Conservation (phyloP, 306 rosid genomes). For the Inga oerstediana region DNA sequence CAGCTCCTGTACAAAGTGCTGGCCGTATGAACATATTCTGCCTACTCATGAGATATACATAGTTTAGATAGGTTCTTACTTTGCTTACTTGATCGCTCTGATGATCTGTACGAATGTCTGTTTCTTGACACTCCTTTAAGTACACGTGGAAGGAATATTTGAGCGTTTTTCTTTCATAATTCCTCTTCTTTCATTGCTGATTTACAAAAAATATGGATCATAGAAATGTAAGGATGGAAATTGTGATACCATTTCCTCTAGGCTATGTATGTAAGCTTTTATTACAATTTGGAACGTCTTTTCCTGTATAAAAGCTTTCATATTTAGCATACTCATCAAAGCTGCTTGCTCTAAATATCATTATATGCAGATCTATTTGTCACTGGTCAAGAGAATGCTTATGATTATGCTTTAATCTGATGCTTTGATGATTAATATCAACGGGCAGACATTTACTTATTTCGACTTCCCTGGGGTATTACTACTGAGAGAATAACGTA, state of each 20-base stretch:
- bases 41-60: neutral
- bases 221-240: neutral
- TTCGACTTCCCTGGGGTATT: slow-evolving; percentile 31
- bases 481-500: neutral
- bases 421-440: neutral
- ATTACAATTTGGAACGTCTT: neutral
- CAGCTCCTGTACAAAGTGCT: neutral
- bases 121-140: neutral
- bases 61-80: neutral
- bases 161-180: neutral
- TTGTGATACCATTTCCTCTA: neutral
- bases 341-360: neutral
- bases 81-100: neutral
- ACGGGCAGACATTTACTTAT: neutral
- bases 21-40: neutral
- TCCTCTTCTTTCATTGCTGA: neutral
- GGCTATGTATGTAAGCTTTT: neutral
- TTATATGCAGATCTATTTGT: neutral
- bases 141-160: neutral
- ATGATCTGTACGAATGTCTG: neutral
- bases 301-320: neutral
- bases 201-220: slow-evolving; percentile 4
- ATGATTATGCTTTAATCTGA: neutral
- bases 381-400: slow-evolving; percentile 9
- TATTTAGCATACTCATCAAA: neutral